Evolutionary conservation across 225 moss, liverwort and hornwort species (phyloP), one percentile per base, ranked within the genome.

Genomic region (Bryoerythrophyllum caledonicum): DNA sequence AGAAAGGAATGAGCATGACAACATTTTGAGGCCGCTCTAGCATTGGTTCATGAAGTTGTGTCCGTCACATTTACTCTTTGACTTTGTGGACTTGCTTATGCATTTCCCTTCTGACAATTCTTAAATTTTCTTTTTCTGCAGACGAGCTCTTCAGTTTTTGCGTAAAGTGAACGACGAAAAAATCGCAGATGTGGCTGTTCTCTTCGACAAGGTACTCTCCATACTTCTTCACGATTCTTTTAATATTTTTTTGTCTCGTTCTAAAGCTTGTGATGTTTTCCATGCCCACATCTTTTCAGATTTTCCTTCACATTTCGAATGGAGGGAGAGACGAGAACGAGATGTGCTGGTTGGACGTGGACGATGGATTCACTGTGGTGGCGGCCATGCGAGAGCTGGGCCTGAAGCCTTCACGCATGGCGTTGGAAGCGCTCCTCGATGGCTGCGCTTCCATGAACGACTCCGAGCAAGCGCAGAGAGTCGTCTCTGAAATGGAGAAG

Each of bases 361-460:
- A 83, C 13, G 90, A 87, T 79, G 90, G 94, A 51, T 87, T 94
- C 82, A 57, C 85, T 48, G 82, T 94, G 61, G 75, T 94, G 6
- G 66, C 67, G 53, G 85, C 87, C 25, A 82, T 92, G 83, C 87
- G 87, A 72, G 83, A 84, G 46, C 72, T 92, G 87, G 87, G 81
- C 35, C 68, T 90, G 43, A 81, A 78, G 27, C 94, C 92, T 57
- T 90, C 94, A 59, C 90, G 92, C 52, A 46, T 87, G 13, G 87
- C 90, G 30, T 75, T 92, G 26, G 90, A 94, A 80, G 86, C 90
- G 61, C 87, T 92, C 41, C 90, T 94, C 32, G 91, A 92, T 80
- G 85, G 82, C 24, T 92, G 90, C 72, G 81, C 87, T 21, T 81
- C 86, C 66, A 73, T 79, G 79, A 81, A 84, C 19, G 82, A 92